These are phyloP conservation scores for Phytophthora tentaculata DNA, from an alignment of 352 stramenopile species.

Conservation along the genomic window DNA sequence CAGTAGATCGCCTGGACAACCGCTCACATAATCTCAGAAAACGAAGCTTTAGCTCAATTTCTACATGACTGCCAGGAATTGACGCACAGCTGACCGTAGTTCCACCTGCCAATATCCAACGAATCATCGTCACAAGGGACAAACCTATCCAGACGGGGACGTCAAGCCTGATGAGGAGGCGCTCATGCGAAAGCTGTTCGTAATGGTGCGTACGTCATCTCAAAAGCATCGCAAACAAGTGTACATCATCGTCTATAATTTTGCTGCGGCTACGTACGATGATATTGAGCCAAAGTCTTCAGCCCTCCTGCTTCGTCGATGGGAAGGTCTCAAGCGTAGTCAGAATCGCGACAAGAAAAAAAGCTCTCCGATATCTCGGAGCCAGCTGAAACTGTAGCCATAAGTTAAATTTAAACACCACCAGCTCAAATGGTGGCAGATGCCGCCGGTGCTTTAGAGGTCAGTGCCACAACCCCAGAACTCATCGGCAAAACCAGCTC, in stretches of 20 bases:
- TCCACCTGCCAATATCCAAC: no score
- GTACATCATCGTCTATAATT: not conserved
- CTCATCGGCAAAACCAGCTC: not conserved
- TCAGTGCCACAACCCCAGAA: not conserved
- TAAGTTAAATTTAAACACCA: not conserved
- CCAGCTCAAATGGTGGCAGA: not conserved
- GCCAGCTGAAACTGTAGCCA: not conserved
- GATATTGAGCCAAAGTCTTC: not conserved
- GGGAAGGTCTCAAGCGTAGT: not conserved
- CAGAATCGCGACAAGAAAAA: no score
- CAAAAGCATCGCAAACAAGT: not conserved
- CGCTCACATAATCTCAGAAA: not conserved
- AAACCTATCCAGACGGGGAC: not conserved
- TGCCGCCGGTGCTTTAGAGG: not conserved
- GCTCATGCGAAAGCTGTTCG: not conserved
- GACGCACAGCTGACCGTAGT: not conserved
- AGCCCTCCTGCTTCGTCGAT: not conserved
- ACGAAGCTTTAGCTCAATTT: not conserved
- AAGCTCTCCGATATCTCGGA: not conserved
- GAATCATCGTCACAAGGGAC: not conserved
- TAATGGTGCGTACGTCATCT: not conserved
- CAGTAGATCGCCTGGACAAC: conserved; percentile 15
- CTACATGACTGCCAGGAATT: not conserved
- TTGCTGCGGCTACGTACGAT: not conserved
- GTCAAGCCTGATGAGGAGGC: not conserved